Evolutionary conservation across 73 alveolate genomes (phyloP), one percentile per base, ranked within the genome.

Genomic region (Tetrahymena elliotti): DNA sequence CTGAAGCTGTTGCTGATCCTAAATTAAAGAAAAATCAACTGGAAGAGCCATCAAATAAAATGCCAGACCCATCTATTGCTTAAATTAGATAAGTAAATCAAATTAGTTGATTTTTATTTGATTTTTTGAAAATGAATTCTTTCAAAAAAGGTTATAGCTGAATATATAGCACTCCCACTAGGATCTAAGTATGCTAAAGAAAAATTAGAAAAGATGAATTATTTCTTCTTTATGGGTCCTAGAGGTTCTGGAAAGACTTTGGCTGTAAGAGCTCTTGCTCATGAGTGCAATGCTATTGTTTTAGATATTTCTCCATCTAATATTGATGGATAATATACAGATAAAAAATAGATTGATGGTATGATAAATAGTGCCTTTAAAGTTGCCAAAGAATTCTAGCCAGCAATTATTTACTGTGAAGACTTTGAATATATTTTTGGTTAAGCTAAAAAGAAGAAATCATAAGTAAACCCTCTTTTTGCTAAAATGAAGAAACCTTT

Each of bases 221-320:
- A 33, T 39, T 98, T 96, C 97, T 99, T 95, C 93, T 98, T 97
- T 98, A 97, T 96, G 83, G 99, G 99, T 12, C 99, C 99, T 20
- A 98, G 99, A 1, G 99, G 99, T 16, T 95, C 99, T 4, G 99
- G 99, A 15, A 99, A 99, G 93, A 99, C 99, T 11, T 94, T 99
- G 97, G 97, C 98, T 13, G 99, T 98, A 1, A 98, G 99, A 94
- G 99, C 99, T 3, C 97, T 99, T 27, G 99, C 99, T 0, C 97
- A 96, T 38, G 99, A 98, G 94, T 98, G 99, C 1, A 98, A 99
- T 53, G 99, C 99, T 2, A 96, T 99, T 52, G 96, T 98, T 39
- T 95, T 99, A 38, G 99, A 98, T 95, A 95, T 99, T 38, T 94
- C 98, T 40, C 99, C 99, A 16, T 93, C 93, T 37, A 94, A 96